These are phyloP conservation scores for Corynespora cassiicola DNA, from an alignment of 2,329 filamentous ascomycete genomes.

Conservation along the genomic window DNA sequence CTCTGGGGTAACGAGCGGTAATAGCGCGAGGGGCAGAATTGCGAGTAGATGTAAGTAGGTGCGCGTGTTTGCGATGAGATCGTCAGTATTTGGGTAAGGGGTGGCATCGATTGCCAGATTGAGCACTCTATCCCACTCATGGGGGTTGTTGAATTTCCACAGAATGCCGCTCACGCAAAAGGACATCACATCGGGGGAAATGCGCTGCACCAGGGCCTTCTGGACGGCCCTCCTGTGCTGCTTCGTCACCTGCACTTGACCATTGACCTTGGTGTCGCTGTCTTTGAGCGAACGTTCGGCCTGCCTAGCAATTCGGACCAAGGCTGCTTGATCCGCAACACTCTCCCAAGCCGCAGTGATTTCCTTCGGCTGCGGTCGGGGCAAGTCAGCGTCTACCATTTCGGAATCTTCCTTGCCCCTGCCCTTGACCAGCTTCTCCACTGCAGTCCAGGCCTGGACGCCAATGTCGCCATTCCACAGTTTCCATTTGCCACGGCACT, in stretches of 20 bases:
- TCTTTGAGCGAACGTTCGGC: slow-evolving; percentile 1
- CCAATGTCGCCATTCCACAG: slow-evolving; percentile 32
- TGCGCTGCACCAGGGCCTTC: slow-evolving; percentile 34
- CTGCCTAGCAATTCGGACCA: slow-evolving; percentile 34
- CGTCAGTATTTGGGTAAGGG: slow-evolving; percentile 49
- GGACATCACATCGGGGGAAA: slow-evolving; percentile 47
- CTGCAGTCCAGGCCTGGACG: slow-evolving; percentile 40
- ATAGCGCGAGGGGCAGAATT: slow-evolving; percentile 45
- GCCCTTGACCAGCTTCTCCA: slow-evolving; percentile 40
- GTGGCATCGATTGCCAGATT: slow-evolving; percentile 48
- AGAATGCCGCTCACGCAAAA: slow-evolving; percentile 52
- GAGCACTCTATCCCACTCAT: slow-evolving; percentile 40
- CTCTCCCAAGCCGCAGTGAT: slow-evolving; percentile 36
- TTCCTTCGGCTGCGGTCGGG: slow-evolving; percentile 33
- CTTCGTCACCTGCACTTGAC: slow-evolving; percentile 31
- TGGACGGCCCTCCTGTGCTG: slow-evolving; percentile 39
- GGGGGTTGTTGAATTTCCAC: slow-evolving; percentile 33
- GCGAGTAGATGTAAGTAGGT: slow-evolving; percentile 53
- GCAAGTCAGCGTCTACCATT: slow-evolving; percentile 38
- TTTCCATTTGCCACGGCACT: slow-evolving; percentile 47
- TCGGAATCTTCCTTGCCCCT: slow-evolving; percentile 39
- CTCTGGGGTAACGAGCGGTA: slow-evolving; percentile 40
- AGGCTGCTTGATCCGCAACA: slow-evolving; percentile 25
- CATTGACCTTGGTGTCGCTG: not conserved
- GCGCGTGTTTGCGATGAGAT: slow-evolving; percentile 48